phyloP scores from a whole-genome alignment of 1,284 basidiomycete genomes.

The Anthracocystis walkeri region DNA sequence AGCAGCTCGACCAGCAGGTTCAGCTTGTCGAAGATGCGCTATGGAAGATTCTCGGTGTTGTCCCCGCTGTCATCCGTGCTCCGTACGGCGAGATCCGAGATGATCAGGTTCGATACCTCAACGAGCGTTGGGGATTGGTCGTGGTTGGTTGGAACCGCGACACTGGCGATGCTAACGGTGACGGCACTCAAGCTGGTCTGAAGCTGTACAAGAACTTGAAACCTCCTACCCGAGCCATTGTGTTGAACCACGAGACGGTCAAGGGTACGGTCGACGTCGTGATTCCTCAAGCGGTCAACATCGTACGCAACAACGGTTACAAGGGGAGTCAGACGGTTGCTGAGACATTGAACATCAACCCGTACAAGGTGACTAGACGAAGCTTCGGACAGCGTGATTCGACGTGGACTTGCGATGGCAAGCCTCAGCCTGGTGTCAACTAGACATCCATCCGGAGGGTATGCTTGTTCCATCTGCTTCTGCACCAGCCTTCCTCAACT shows the following conservation, averaged over 20 bases:
- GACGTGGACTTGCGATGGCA: constrained; percentile 57
- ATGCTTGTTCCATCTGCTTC: neutral
- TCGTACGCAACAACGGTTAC: constrained; percentile 55
- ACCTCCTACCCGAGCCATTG: constrained; percentile 51
- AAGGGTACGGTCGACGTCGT: constrained; percentile 34
- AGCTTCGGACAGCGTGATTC: constrained; percentile 39
- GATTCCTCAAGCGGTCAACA: constrained; percentile 57
- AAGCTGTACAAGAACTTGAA: constrained; percentile 43
- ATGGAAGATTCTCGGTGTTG: constrained; percentile 59
- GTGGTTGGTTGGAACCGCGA: constrained; percentile 58
- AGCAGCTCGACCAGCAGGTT: constrained; percentile 53
- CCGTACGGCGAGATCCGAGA: constrained; percentile 53
- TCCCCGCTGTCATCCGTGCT: constrained; percentile 57
- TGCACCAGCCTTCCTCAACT: neutral
- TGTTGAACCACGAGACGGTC: constrained; percentile 64
- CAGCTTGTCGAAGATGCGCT: constrained; percentile 59
- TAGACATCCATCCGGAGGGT: neutral
- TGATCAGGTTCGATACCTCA: constrained; percentile 52
- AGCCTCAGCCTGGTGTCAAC: constrained; percentile 35
- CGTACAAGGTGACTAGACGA: constrained; percentile 59
- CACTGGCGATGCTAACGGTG: constrained; percentile 51
- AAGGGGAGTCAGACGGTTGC: constrained; percentile 46
- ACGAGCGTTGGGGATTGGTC: constrained; percentile 51
- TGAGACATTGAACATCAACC: constrained; percentile 43
- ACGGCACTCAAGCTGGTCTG: constrained; percentile 27